Evolutionary conservation across 2,329 filamentous ascomycete genomes (phyloP).

Genomic region (Periconia sp.): DNA sequence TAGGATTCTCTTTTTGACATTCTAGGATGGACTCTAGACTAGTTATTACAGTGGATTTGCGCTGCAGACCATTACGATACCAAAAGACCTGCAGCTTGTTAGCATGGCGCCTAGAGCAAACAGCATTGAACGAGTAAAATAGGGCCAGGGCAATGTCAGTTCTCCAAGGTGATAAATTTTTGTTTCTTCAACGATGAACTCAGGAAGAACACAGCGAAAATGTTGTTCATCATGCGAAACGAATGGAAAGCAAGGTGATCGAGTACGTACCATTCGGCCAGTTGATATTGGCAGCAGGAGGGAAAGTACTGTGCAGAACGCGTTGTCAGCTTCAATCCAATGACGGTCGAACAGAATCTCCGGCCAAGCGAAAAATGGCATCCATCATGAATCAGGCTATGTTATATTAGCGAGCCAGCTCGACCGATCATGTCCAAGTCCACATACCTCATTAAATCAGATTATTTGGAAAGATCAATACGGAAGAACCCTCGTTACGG

Average conservation of each 20-base stretch:
- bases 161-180: conserved; percentile 69
- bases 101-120: too few species aligned
- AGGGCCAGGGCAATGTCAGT: conserved; percentile 53
- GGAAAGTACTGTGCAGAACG: not conserved
- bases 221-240: conserved; percentile 62
- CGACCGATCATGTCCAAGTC: not conserved
- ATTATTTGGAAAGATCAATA: conserved; percentile 68
- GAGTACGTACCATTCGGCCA: conserved; percentile 21
- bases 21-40: too few species aligned
- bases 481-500: conserved; percentile 60
- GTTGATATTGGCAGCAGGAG: not conserved
- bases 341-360: too few species aligned
- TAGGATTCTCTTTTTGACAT: conserved; percentile 1
- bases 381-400: conserved; percentile 48
- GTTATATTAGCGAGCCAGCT: conserved; percentile 24
- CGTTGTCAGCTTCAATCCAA: conserved; percentile 32
- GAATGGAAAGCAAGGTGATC: conserved; percentile 9
- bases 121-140: too few species aligned
- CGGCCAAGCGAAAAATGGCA: too few species aligned
- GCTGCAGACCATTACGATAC: conserved; percentile 1
- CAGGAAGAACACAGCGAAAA: conserved; percentile 69
- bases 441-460: conserved; percentile 72
- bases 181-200: conserved; percentile 65
- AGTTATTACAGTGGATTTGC: conserved; percentile 1
- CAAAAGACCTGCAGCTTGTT: conserved; percentile 5